Conservation (phyloP, 2,329 filamentous ascomycete species). For the Venturia carpophila region DNA sequence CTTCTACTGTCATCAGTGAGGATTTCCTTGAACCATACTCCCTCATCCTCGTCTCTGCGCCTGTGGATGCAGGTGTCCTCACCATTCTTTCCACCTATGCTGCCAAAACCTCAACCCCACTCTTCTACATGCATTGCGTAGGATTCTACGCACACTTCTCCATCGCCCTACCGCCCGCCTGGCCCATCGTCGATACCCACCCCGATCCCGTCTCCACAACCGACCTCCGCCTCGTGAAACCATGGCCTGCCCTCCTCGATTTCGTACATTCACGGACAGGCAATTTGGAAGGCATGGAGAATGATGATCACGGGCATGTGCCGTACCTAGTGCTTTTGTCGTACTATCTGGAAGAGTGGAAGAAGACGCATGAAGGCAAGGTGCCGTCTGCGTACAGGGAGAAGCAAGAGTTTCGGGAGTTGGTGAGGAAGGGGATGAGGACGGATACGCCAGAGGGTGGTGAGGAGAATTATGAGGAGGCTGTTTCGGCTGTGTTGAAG, state of each 20-base stretch:
- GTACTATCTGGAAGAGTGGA: constrained; percentile 77
- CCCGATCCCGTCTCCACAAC: constrained; percentile 78
- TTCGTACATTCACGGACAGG: constrained; percentile 61
- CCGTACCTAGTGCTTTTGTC: constrained; percentile 79
- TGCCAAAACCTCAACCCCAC: constrained; percentile 55
- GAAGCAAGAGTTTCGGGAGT: constrained; percentile 71
- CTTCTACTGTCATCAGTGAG: constrained; percentile 27
- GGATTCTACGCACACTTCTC: constrained; percentile 90
- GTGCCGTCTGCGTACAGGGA: constrained; percentile 71
- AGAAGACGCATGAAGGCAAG: constrained; percentile 56
- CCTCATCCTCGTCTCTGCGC: constrained; percentile 54
- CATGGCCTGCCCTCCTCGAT: constrained; percentile 72
- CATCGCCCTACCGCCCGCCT: constrained; percentile 67
- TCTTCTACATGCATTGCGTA: constrained; percentile 77
- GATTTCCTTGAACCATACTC: constrained; percentile 45
- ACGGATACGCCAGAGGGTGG: constrained; percentile 71
- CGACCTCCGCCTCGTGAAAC: constrained; percentile 74
- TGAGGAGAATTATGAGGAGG: constrained; percentile 97
- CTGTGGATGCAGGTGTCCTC: constrained; percentile 48
- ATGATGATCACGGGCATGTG: constrained; percentile 83
- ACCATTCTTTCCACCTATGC: constrained; percentile 44
- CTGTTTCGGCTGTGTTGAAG: constrained; percentile 77
- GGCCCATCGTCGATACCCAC: constrained; percentile 92
- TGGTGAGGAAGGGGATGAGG: constrained; percentile 60
- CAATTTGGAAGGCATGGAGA: constrained; percentile 60